phyloP scores from a whole-genome alignment of 208 protist species.

The Tetramitus jugosus region DNA sequence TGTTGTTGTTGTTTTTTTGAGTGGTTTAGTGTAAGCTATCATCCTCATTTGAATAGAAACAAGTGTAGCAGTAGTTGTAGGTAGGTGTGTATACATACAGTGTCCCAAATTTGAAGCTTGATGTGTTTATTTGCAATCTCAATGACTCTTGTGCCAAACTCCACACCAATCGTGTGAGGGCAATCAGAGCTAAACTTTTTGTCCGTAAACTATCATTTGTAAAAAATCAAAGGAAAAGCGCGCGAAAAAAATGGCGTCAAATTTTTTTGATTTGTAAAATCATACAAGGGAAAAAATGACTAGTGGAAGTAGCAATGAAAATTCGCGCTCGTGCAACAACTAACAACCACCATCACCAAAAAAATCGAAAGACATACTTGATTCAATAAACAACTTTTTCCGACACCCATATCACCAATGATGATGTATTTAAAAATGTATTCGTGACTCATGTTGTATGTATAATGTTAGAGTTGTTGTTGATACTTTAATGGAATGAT shows the following conservation, averaged over 20 bases:
- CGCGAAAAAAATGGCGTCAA: no score
- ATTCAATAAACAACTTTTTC: constrained; percentile 87
- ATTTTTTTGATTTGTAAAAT: neutral
- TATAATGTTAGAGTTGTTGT: neutral
- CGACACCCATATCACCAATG: constrained; percentile 92
- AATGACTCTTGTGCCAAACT: constrained; percentile 91
- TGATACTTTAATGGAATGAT: neutral
- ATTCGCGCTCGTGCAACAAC: neutral
- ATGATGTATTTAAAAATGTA: constrained; percentile 98
- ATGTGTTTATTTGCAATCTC: constrained; percentile 85
- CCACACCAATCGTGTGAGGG: constrained; percentile 94
- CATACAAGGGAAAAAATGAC: neutral
- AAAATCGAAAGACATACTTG: neutral
- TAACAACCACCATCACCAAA: neutral
- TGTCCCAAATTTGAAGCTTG: constrained; percentile 96
- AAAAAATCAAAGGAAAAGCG: no score
- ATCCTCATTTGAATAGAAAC: no score
- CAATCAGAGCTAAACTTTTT: constrained; percentile 70
- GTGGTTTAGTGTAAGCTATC: no score
- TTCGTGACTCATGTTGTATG: constrained; percentile 35
- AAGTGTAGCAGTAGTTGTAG: no score
- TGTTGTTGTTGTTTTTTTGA: no score
- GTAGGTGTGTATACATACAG: constrained; percentile 33
- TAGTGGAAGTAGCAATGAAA: neutral
- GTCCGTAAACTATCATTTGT: no score